A percentile compares a stretch with the other conserved stretches of the same genome.
Evolutionary conservation across 169 alveolate genomes (phyloP).

Genomic region (Theileria annulata): DNA sequence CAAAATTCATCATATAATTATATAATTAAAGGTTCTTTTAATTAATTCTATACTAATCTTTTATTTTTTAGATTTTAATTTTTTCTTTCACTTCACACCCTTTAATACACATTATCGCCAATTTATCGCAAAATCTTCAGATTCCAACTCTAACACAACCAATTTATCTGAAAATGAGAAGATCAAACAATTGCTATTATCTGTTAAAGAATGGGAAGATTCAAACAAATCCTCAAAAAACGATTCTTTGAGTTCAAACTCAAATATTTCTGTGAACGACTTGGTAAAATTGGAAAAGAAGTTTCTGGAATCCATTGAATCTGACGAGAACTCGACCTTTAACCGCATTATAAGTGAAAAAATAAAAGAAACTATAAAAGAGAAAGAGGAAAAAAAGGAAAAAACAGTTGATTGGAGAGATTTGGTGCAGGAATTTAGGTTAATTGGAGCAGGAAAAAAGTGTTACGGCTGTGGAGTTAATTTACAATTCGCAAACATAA

Average conservation of each 20-base stretch:
- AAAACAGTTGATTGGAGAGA: not conserved
- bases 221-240: not conserved
- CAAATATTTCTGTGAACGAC: constrained; percentile 4
- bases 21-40: not conserved
- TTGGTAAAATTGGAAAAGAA: not conserved
- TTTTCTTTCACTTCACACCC: no score
- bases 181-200: not conserved
- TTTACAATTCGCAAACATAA: constrained; percentile 48
- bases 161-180: not conserved
- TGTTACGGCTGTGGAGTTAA: constrained; percentile 76
- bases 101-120: not conserved
- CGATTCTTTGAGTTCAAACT: not conserved
- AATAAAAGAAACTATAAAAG: not conserved
- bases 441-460: constrained; percentile 16
- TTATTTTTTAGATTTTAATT: not conserved
- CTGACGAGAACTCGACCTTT: not conserved
- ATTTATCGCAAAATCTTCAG: not conserved
- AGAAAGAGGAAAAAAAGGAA: not conserved
- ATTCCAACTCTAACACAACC: not conserved
- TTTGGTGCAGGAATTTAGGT: constrained; percentile 22
- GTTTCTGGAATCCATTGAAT: not conserved
- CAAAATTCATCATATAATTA: not conserved
- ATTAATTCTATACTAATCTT: not conserved
- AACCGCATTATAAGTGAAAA: not conserved
- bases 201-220: not conserved